Evolutionary conservation across 495 filamentous ascomycete genomes (phyloP), one percentile per base, ranked within the genome.

Genomic region (Penicillium robsamsonii): DNA sequence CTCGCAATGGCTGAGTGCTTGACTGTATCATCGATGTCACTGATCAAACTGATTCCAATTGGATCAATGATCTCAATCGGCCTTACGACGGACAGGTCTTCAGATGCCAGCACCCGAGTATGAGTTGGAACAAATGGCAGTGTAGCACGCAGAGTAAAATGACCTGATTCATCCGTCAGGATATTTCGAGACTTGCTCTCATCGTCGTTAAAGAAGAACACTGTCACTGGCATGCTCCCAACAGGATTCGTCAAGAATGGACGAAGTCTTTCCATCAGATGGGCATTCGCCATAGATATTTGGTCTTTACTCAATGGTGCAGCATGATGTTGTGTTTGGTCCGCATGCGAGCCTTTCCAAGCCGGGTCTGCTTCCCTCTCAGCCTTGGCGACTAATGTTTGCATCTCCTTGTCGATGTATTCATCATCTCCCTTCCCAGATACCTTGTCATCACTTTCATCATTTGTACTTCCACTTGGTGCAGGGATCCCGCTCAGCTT

Each of bases 21-120:
- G 56, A 99, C 88, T 0, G 94, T 99, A 70, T 99, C 94, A 65
- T 99, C 94, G 56, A 99, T 92, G 63, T 99, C 94, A 66, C 91
- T 97, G 64, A 99, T 97, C 50, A 99, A 53, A 65, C 92, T 97
- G 59, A 99, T 80, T 22, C 94, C 94, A n/a, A 69, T 75, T 0
- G 88, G 81, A 50, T 95, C 87, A 17, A 88, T 89, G 27, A 96
- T 77, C 38, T 83, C 75, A 35, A 97, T 80, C 13, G 85, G 80
- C 58, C 91, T 86, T 1, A 85, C 87, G 8, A 83, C 84, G 10
- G 92, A 96, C 5, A 99, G 77, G 37, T 86, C 81, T 70, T 96
- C 92, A 17, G 86, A 94, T 12, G 91, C 94, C 20, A 97, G 73
- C 3, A 97, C 86, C 24, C 91, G 83, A 22, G 96, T 84, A 60